Conservation (phyloP, 352 stramenopile genomes). For the Phytophthora idaei region DNA sequence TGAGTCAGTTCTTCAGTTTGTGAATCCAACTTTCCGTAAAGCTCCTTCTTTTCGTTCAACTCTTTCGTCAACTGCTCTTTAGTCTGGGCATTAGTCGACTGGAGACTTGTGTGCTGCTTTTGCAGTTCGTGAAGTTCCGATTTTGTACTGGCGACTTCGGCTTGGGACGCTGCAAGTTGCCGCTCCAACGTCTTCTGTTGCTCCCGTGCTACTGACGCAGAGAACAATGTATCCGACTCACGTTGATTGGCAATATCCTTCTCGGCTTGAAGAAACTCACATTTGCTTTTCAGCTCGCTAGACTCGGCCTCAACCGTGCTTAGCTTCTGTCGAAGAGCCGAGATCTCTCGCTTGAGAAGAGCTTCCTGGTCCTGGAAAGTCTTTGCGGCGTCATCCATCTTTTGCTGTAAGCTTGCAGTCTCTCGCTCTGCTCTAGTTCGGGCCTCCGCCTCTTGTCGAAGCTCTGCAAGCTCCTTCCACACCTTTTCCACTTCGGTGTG, state of each 20-base stretch:
- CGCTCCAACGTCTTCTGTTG: slow-evolving; percentile 24
- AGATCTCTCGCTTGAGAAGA: slow-evolving; percentile 24
- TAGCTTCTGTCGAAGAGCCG: slow-evolving; percentile 16
- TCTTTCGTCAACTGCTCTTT: slow-evolving; percentile 54
- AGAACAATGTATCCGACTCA: slow-evolving; percentile 3
- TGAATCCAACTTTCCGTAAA: slow-evolving; percentile 39
- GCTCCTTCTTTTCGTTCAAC: slow-evolving; percentile 46
- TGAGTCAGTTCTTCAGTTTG: slow-evolving; percentile 14
- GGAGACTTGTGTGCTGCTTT: slow-evolving; percentile 32
- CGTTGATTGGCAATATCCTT: slow-evolving; percentile 12
- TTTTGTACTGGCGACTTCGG: slow-evolving; percentile 28
- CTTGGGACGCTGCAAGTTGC: slow-evolving; percentile 20
- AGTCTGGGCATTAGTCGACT: slow-evolving; percentile 38
- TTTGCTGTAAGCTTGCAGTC: slow-evolving; percentile 3
- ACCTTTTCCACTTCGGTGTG: slow-evolving; percentile 19
- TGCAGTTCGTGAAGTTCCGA: slow-evolving; percentile 36
- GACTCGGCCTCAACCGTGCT: slow-evolving; percentile 20
- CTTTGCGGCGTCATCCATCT: slow-evolving; percentile 19
- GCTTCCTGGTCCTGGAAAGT: slow-evolving; percentile 21
- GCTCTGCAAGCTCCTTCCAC: slow-evolving; percentile 10
- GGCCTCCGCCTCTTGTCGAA: slow-evolving; percentile 12
- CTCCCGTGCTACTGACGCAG: slow-evolving; percentile 8
- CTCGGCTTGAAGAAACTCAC: slow-evolving; percentile 19
- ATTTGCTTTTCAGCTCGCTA: slow-evolving; percentile 14
- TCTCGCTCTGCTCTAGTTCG: slow-evolving; percentile 10